Percentiles rank a stretch among this genome's conserved stretches.
phyloP scores from a whole-genome alignment of 208 protist species.

The Trypanosoma melophagium region DNA sequence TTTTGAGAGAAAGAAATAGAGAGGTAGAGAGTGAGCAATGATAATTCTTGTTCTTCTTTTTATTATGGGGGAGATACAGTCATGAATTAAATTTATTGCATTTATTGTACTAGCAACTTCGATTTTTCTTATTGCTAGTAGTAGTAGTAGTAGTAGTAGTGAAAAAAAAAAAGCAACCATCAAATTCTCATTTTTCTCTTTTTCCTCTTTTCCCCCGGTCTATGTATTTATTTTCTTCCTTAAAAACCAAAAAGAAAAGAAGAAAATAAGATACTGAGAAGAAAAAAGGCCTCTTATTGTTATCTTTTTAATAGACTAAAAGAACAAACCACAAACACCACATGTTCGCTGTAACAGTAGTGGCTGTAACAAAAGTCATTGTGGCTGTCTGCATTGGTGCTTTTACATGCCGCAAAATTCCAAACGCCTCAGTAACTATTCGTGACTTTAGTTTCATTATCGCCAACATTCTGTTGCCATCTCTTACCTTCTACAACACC shows the following conservation, averaged over 20 bases:
- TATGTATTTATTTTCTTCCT: background rate
- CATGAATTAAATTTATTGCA: too few species aligned
- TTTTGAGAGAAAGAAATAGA: too few species aligned
- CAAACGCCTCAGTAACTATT: constrained; percentile 43
- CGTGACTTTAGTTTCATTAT: constrained; percentile 74
- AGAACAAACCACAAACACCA: too few species aligned
- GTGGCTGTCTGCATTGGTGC: constrained; percentile 73
- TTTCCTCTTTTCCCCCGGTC: constrained; percentile 7
- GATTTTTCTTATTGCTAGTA: too few species aligned
- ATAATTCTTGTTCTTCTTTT: too few species aligned
- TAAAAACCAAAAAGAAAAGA: background rate
- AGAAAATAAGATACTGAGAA: background rate
- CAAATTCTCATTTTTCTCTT: too few species aligned
- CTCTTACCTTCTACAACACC: constrained; percentile 66
- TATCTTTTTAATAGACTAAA: too few species aligned
- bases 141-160: too few species aligned
- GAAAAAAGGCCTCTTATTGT: background rate
- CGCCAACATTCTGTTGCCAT: constrained; percentile 58
- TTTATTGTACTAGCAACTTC: too few species aligned
- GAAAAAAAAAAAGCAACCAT: too few species aligned
- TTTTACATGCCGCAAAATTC: constrained; percentile 52
- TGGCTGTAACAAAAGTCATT: constrained; percentile 74
- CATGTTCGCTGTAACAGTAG: constrained; percentile 68
- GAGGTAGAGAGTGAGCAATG: too few species aligned
- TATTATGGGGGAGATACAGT: too few species aligned